A percentile compares a stretch with the other conserved stretches of the same genome.
These are phyloP conservation scores for Tritrichomonas foetus DNA, from an alignment of 208 protist genomes.

Conservation along the genomic window DNA sequence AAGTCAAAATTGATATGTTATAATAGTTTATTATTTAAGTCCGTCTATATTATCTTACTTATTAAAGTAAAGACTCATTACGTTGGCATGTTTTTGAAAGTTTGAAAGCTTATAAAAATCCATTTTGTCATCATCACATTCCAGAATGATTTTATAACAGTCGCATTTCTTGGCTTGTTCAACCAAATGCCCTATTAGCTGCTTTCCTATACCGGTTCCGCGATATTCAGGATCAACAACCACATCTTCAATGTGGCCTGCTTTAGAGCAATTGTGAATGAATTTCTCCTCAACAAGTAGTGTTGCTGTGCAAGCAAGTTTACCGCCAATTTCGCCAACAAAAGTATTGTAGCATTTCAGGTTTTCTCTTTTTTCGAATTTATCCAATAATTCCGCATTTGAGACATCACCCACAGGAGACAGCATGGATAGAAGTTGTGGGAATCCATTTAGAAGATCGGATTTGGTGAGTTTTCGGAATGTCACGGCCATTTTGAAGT, in stretches of 20 bases:
- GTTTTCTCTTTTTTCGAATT: neutral
- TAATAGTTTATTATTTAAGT: too few relatives aligned
- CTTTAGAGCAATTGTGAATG: slow-evolving; percentile 52
- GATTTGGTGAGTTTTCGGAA: neutral
- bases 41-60: too few relatives aligned
- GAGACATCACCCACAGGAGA: neutral
- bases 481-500: neutral
- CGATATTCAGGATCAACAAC: slow-evolving; percentile 62
- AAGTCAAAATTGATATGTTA: too few relatives aligned
- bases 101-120: slow-evolving; percentile 67
- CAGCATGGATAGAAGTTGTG: neutral
- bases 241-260: slow-evolving; percentile 73
- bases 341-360: neutral
- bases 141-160: slow-evolving; percentile 68
- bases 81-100: slow-evolving; percentile 60
- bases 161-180: slow-evolving; percentile 42
- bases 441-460: neutral
- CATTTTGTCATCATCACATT: slow-evolving; percentile 66
- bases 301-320: slow-evolving; percentile 57
- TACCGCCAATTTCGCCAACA: slow-evolving; percentile 27
- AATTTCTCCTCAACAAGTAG: slow-evolving; percentile 67
- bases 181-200: slow-evolving; percentile 54
- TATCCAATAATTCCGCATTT: neutral
- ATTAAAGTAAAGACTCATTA: slow-evolving; percentile 62
- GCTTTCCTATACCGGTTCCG: slow-evolving; percentile 46